Base-by-base conservation (phyloP, 352 stramenopile genomes). In the Bremia lactucae region DNA sequence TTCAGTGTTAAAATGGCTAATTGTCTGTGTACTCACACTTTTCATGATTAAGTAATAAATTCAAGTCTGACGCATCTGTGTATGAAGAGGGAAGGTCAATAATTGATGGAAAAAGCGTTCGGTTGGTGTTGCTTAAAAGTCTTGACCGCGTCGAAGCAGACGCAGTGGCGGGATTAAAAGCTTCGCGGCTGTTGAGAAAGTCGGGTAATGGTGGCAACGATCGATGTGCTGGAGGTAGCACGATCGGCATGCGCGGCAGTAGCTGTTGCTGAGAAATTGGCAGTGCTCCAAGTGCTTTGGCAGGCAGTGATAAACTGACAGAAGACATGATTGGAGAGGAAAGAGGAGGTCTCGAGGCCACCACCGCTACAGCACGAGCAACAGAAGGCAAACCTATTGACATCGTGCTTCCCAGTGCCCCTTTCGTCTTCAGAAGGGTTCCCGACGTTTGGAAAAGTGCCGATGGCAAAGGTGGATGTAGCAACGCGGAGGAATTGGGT, bases 121-220 rank as follows among this genome's bases (percentile, higher is more conserved):
- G 49, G 29, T 33, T 75, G 2, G 56, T 31, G 7, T 26, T 55
- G 2, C 38, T 52, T 9, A 49, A 39, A 9, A 41, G 33, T 18
- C 46, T 31, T 11, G 23, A 21, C 15, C 49, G 49, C 4, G 54
- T 49, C 22, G 47, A 35, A 18, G 37, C 14, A 22, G 38, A 59
- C 0, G 66, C 57, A 18, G 39, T 66, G 1, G 40, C 40, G 10
- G 69, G 57, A 21, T 78, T 60, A 26, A 87, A 86, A 0, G 68
- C 61, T 39, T 87, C 72, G 26, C 72, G 62, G 21, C 47, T 75
- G 10, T 68, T 79, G 8, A 86, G 55, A 25, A 85, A 82, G n/a
- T 83, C 70, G 0, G 72, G 74, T 3, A 85, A 50, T 7, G 65
- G 66, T 0, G 70, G 70, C 10, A 82, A 62, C 6, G 70, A 72